Evolutionary conservation across 2,329 filamentous ascomycete genomes (phyloP).

Genomic region (Waltergamsia citrina): DNA sequence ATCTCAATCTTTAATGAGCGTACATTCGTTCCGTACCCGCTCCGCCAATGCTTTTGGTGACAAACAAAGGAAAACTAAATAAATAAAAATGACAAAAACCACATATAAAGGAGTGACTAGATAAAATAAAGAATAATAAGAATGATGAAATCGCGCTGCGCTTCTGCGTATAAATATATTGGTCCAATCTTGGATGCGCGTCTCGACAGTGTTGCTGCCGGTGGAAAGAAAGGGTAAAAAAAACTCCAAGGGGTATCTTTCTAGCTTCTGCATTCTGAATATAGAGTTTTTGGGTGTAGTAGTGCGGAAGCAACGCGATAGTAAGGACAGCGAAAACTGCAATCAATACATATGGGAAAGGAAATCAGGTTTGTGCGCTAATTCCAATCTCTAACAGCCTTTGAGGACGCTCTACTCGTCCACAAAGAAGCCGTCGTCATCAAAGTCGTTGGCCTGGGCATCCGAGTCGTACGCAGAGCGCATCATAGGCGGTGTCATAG

Average conservation of each 20-base stretch:
- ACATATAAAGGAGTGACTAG: neutral
- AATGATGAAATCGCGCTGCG: conserved; percentile 1
- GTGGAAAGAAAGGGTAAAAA: conserved; percentile 1
- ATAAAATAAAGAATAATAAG: conserved; percentile 2
- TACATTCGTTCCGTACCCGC: neutral
- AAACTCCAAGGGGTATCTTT: conserved; percentile 8
- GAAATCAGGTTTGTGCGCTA: neutral
- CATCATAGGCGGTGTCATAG: conserved; percentile 55
- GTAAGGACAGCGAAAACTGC: neutral
- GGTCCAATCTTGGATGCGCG: conserved; percentile 1
- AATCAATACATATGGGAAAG: neutral
- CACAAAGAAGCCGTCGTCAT: conserved; percentile 51
- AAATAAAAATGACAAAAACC: neutral
- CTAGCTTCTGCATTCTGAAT: conserved; percentile 8
- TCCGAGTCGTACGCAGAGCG: conserved; percentile 50
- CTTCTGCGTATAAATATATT: neutral
- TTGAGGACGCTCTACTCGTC: conserved; percentile 15
- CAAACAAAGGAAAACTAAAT: conserved; percentile 5
- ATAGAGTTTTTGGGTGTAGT: neutral
- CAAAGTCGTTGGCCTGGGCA: conserved; percentile 48
- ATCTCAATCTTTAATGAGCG: conserved; percentile 1
- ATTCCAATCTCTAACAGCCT: neutral
- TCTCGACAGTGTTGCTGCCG: conserved; percentile 1
- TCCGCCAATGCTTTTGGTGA: conserved; percentile 1
- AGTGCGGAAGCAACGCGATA: neutral